These are phyloP conservation scores for Apocynum venetum DNA, from an alignment of 257 asterid genomes.

Conservation along the genomic window DNA sequence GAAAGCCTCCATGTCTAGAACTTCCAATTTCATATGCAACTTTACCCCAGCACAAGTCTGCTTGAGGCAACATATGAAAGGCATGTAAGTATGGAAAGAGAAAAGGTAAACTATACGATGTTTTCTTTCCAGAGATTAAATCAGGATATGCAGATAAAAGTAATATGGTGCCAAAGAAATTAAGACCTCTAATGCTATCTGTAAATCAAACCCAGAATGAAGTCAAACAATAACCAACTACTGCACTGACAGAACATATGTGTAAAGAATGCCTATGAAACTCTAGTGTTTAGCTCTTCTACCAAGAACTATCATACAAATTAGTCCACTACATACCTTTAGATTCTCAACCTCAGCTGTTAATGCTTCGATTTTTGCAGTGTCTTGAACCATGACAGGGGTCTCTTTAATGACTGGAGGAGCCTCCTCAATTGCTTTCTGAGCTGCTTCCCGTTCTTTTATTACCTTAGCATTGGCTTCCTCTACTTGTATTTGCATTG, in stretches of 20 bases:
- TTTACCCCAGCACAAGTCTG: neutral
- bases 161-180: neutral
- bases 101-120: neutral
- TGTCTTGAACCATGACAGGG: constrained; percentile 90
- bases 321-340: constrained; percentile 47
- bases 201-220: neutral
- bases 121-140: neutral
- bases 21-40: neutral
- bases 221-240: neutral
- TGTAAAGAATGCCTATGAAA: neutral
- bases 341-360: constrained; percentile 71
- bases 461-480: constrained; percentile 82
- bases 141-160: constrained; percentile 4
- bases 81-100: neutral
- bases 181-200: neutral
- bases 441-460: constrained; percentile 87
- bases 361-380: constrained; percentile 74
- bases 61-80: neutral
- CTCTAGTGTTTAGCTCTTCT: neutral
- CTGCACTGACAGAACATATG: neutral
- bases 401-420: constrained; percentile 97
- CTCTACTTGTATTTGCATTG: constrained; percentile 76
- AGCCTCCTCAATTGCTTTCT: constrained; percentile 92
- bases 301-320: neutral
- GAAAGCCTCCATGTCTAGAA: neutral